Base-by-base conservation (phyloP, 805 yeast genomes). In the Millerago galiae region DNA sequence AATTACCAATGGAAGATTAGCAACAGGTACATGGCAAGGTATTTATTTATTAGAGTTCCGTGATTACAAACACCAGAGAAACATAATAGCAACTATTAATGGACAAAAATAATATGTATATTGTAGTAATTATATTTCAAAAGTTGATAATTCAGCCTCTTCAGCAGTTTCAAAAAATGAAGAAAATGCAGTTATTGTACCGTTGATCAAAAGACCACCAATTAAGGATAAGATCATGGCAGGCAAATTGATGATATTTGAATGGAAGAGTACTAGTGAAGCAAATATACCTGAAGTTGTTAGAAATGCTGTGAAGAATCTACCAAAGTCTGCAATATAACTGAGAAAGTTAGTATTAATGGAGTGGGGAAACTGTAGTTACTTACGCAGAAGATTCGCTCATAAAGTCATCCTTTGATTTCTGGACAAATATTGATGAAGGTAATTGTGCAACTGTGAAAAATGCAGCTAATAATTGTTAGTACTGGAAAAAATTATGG, bases 11-110 rank as follows among this genome's bases (percentile, higher is more conserved):
- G 95, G 95, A 1, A 58, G 67, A 28, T 63, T 85, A 42, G 81
- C 80, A 1, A 70, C 81, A 0, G 95, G 95, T 2, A 85, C 93
- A 0, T 86, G 95, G 95, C 95, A 85, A 58, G 95, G 93, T 0
- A 72, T 86, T 34, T 85, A 83, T 70, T 66, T 82, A 38, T 68
- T 84, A 54, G 95, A 85, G 58, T 85, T 86, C 62, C 71, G 95
- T 53, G 68, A 69, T 36, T 72, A 76, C 59, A 63, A 66, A 51
- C 91, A 85, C 54, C 62, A 79, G 8, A 71, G 95, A 54, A 72
- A 72, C 42, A 65, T 84, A 21, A 79, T 85, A 11, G 90, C 87
- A 10, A 84, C 95, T 0, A 71, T 85, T 49, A 77, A 83, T 51
- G 95, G 93, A 4, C 53, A 73, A 67, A 56, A 39, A 36, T 11